Evolutionary conservation across 768 basidiomycete species (phyloP), one percentile per base, ranked within the genome.

Genomic region (Naganishia vaughanmartiniae): DNA sequence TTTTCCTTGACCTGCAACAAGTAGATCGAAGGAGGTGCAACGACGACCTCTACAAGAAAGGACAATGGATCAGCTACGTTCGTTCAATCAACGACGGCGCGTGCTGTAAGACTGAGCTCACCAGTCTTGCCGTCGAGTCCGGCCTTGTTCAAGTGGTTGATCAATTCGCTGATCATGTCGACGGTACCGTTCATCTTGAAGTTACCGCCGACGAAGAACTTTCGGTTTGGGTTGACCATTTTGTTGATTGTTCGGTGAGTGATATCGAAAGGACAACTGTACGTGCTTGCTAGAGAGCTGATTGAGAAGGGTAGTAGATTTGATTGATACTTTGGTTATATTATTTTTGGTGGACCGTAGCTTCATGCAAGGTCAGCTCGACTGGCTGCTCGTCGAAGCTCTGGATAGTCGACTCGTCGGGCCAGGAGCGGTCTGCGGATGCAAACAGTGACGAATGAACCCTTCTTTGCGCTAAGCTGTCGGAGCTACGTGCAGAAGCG

Each of bases 171-270:
- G 81, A 90, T 89, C 75, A 87, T 85, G 73, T 85, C 85, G 73
- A 84, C 84, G 45, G 88, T 86, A 70, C 84, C 84, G 84, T 97
- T 95, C 89, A 98, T 89, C 85, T 97, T 99, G 87, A 95, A 97
- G 87, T 98, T 97, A 34, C 93, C 83, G 80, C 95, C 95, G 76
- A 91, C 93, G 79, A 96, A 94, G 84, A 94, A 95, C 81, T 87
- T 84, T 78, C 92, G 91, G 46, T 33, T 45, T 24, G 70, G 31
- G 53, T 57, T 53, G 67, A 72, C 71, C 71, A 72, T 72, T 51
- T 69, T 69, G 60, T 14, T 63, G 60, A 55, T 15, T 63, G 19
- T 46, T 51, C 17, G 6, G 17, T 5, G 46, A n/a, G n/a, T 4
- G 6, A 51, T 51, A 51, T 15, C 34, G 34, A 36, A 36, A 46